Evolutionary conservation across 257 asterid species (phyloP), one percentile per base, ranked within the genome.

Genomic region (Gentiana dahurica): DNA sequence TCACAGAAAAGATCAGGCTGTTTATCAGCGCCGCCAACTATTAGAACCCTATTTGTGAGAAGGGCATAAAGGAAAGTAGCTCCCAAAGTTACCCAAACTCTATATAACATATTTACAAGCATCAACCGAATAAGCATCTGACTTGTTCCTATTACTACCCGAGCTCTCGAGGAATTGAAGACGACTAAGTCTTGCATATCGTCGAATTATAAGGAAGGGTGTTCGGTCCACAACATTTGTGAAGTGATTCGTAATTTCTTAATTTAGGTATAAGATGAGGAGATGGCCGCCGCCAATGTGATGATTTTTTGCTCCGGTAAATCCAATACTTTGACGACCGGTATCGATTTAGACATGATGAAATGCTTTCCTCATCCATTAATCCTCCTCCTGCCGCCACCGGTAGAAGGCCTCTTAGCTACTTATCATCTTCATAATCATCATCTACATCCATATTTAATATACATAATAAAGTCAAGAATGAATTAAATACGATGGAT

Each of bases 211-310:
- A 90, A 3, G 62, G 69, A 36, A 62, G 68, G 5, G 95, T 80
- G 65, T 75, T 43, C 10, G 95, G 95, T 12, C 94, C 97, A 8
- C 97, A 87, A 67, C 54, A 77, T 65, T 68, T 80, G 39, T 87
- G 96, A 5, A 65, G 87, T 5, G 81, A 77, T 75, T 87, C 96
- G 8, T 90, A 80, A 63, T 75, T 74, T 55, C 97, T 62, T 60
- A 87, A 62, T 71, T 73, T 83, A 48, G 87, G 79, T 68, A 86
- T 64, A 64, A 87, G 85, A 76, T 79, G 57, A 50, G 85, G 65
- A 34, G 96, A 84, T n/a, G 94, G 78, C 24, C 1, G 24, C 24
- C 24, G 1, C 32, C 60, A 67, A 46, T 41, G 65, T 24, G 24
- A 24, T 13, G 48, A 60, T 15, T 58, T 71, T 51, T 60, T 79